phyloP scores from a whole-genome alignment of 371 early-diverging fungal genomes.

The Blyttiomyces sp. region DNA sequence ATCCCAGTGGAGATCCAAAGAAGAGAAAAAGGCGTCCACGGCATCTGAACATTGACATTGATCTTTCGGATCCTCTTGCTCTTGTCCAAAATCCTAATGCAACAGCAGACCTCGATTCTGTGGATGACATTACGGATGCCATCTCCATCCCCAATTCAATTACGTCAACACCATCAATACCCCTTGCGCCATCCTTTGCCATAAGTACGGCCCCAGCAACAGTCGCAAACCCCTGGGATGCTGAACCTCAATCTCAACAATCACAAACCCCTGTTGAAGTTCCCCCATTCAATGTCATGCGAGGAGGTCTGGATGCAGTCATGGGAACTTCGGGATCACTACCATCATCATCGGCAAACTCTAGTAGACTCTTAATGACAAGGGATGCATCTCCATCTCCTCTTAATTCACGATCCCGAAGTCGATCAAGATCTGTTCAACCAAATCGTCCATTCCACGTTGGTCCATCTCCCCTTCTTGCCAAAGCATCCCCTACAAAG shows the following conservation, averaged over 20 bases:
- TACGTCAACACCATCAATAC: neutral
- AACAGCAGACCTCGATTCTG: neutral
- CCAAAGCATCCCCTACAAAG: neutral
- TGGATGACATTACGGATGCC: too few relatives aligned
- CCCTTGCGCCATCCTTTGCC: neutral
- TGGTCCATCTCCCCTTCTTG: neutral
- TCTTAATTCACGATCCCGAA: neutral
- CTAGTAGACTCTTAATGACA: too few relatives aligned
- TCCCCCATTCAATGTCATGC: too few relatives aligned
- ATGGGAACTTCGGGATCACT: too few relatives aligned
- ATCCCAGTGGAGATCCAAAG: too few relatives aligned
- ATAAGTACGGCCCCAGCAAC: neutral
- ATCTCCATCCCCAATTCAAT: too few relatives aligned
- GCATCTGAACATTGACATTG: neutral
- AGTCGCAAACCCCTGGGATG: neutral
- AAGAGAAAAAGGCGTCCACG: neutral
- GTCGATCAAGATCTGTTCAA: neutral
- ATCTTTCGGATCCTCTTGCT: neutral
- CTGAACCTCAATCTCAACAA: too few relatives aligned
- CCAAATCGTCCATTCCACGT: neutral
- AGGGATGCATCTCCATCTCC: too few relatives aligned
- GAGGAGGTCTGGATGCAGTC: too few relatives aligned
- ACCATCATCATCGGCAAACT: too few relatives aligned
- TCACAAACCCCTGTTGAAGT: too few relatives aligned
- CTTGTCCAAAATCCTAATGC: neutral